Evolutionary conservation across 2,329 filamentous ascomycete genomes (phyloP).

Genomic region (Didymella exigua): DNA sequence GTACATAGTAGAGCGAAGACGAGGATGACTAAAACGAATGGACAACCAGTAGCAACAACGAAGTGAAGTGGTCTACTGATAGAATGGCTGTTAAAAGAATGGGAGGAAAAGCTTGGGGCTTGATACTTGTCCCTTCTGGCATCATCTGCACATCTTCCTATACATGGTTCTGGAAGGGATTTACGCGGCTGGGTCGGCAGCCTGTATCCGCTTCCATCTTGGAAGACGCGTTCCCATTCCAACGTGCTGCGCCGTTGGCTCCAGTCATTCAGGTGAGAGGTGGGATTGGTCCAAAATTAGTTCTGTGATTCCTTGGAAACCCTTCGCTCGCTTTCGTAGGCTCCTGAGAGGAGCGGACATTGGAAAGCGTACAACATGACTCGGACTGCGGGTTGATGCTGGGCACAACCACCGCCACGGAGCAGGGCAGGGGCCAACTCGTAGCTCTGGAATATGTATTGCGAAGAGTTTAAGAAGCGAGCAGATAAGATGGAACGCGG

Average conservation of each 20-base stretch:
- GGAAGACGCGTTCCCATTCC: not conserved
- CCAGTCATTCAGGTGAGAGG: not conserved
- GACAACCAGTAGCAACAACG: not conserved
- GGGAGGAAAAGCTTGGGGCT: not conserved
- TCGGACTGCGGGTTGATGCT: too few species aligned
- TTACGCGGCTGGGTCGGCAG: not conserved
- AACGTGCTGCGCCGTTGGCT: not conserved
- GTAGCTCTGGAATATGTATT: too few species aligned
- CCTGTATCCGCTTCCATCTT: not conserved
- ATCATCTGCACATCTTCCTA: too few species aligned
- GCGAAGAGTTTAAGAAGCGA: too few species aligned
- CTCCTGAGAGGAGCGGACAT: too few species aligned
- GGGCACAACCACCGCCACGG: too few species aligned
- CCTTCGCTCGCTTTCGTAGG: too few species aligned
- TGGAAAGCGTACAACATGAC: too few species aligned
- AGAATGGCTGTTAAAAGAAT: not conserved
- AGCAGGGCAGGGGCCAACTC: too few species aligned
- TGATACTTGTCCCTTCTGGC: too few species aligned
- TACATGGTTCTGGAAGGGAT: not conserved
- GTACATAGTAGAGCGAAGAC: slow-evolving; percentile 1
- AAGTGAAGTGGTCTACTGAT: not conserved
- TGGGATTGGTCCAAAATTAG: not conserved
- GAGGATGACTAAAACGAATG: not conserved
- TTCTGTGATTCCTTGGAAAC: not conserved
- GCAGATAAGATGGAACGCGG: too few species aligned